Evolutionary conservation across 495 filamentous ascomycete genomes (phyloP).

Genomic region (Rusavskia elegans): DNA sequence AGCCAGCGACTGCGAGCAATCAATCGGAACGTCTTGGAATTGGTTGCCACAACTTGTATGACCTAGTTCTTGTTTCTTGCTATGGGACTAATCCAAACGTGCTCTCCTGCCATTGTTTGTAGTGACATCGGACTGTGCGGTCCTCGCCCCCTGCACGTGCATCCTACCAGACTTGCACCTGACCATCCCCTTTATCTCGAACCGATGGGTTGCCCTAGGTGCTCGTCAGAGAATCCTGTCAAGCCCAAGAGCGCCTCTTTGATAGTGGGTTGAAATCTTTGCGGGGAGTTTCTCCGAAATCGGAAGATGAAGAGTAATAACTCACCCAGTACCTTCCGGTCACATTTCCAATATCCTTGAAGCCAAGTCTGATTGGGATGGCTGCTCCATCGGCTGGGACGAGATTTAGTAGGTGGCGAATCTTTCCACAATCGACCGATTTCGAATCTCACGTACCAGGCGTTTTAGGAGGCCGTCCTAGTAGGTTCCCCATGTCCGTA

Average conservation of each 20-base stretch:
- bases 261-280: too few relatives aligned
- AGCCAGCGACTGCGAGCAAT: neutral
- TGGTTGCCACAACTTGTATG: too few relatives aligned
- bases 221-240: too few relatives aligned
- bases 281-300: too few relatives aligned
- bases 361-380: conserved; percentile 4
- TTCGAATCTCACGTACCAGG: neutral
- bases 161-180: conserved; percentile 5
- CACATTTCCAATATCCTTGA: conserved; percentile 2
- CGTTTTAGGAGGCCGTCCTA: neutral
- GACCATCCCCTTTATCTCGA: conserved; percentile 1
- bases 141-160: neutral
- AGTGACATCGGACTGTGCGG: neutral
- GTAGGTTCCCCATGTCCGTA: conserved; percentile 2
- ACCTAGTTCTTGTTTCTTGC: too few relatives aligned
- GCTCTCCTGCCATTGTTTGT: neutral
- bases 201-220: neutral
- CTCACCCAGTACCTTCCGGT: conserved; percentile 4
- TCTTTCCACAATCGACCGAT: neutral
- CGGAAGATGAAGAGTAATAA: too few relatives aligned
- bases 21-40: too few relatives aligned
- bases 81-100: neutral
- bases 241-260: too few relatives aligned
- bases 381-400: conserved; percentile 2
- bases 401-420: neutral